Evolutionary conservation across 176 grass and related monocot genomes (phyloP), one percentile per base, ranked within the genome.

Genomic region (Musa itinerans): DNA sequence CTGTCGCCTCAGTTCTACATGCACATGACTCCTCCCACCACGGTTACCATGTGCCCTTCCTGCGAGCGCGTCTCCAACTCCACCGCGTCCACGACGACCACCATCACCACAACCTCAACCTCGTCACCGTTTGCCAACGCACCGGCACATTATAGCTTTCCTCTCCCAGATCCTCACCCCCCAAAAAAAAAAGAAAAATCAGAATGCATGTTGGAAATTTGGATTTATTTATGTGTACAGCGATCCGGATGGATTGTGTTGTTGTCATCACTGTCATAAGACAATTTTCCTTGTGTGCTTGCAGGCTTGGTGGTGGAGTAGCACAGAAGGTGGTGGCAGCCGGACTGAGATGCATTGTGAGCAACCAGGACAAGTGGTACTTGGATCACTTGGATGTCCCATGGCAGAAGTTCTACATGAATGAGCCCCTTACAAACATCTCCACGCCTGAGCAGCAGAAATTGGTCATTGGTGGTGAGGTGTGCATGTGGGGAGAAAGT

Each of bases 401-500:
- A 23, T 23, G 23, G 23, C 66, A 93, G 75, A 74, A 59, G 59
- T 93, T 97, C 84, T 97, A 97, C 77, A 81, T 83, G 74, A 93
- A 93, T 52, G 93, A 97, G 72, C 93, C 93, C 49, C 82, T 97
- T 53, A 83, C 83, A 78, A 78, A 76, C 70, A 97, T 97, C 57
- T 53, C 77, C 67, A 55, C 87, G 43, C 65, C 83, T 48, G 75
- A 93, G 22, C 83, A 93, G 73, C 90, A 93, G 54, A 89, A 86
- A 34, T 76, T 90, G 57, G 84, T 97, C 51, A 75, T 93, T 79
- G 94, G 94, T 26, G 90, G 94, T 25, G 94, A 97, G 78, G 88
- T 97, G 53, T 97, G 90, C 76, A 85, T 87, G 94, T 97, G 90
- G 88, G 90, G 83, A 5, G 94, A 97, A 63, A 86, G 91, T 56